Evolutionary conservation across 495 filamentous ascomycete species (phyloP), one percentile per base, ranked within the genome.

Genomic region (Penicillium desertorum): DNA sequence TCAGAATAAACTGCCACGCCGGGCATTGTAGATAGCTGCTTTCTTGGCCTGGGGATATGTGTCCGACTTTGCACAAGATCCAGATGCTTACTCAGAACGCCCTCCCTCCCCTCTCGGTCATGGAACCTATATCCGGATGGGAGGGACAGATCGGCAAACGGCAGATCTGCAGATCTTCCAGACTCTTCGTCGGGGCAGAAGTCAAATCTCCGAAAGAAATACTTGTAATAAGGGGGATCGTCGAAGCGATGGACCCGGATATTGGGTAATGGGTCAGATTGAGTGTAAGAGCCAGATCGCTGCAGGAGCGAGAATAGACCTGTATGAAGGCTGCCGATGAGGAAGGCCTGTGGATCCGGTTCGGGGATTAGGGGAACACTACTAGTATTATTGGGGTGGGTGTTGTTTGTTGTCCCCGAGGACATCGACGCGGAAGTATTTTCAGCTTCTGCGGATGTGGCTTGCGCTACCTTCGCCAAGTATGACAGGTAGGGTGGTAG

Each of bases 31-130:
- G 62, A 45, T 45, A 79, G 62, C 48, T 69, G 70, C 43, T 54
- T 45, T 47, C 47, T 58, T 0, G 71, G 67, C 0, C 76, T 59
- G 6, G 71, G 74, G 34, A 79, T 76, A 60, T 70, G 54, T 20
- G 76, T 78, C 4, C 76, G 65, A 53, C 64, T 67, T 47, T 66
- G 63, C 43, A 77, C 73, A n/a, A 77, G 64, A 36, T 70, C 62
- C n/a, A 73, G 50, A 45, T 79, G 71, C 25, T 47, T 34, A 1
- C 59, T 43, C 8, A 59, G 56, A 8, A 78, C 59, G 1, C 72
- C 69, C 2, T 25, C 19, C 3, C 51, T 49, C 2, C 75, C 75
- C 0, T 23, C 12, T 3, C 51, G 56, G 57, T 72, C 62, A 17
- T 52, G 44, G 58, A 64, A 76, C 12, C 64, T 62, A 53, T 76